Evolutionary conservation across 257 asterid species (phyloP), one percentile per base, ranked within the genome.

Genomic region (Nicotiana obtusifolia): DNA sequence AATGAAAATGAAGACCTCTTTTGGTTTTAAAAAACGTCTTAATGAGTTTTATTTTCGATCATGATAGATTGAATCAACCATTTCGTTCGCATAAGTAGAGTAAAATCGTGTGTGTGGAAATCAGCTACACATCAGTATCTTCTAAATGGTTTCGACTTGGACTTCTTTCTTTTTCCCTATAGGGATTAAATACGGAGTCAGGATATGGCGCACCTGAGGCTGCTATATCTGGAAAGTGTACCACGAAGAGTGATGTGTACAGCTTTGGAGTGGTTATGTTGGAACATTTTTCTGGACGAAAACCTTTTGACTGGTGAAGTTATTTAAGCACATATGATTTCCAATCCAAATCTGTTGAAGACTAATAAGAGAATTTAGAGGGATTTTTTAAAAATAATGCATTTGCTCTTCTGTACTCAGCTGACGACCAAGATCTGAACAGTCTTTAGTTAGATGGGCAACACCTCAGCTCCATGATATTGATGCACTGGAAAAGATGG

Each of bases 391-490:
- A 6, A 8, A 44, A 47, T 41, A 44, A 3, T 33, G 0, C 2
- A 20, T 6, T 16, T 37, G 54, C 7, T 78, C 30, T 80, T 61
- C 78, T 53, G 64, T 49, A 28, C 66, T 16, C 92, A 95, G 98
- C 87, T 83, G 97, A 81, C 92, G 95, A 90, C 82, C 93, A 41
- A 92, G 98, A 87, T 66, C 93, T 3, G 99, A 94, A 85, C 99
- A 96, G 83, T 94, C 94, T 57, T 85, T 96, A 86, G 99, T 96
- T 67, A 92, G 97, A 53, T 96, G 99, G 99, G 98, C 98, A 0
- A 91, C 98, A 7, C 98, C 98, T 35, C 98, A 93, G 88, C 98
- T 96, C 85, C 99, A 96, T 71, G 98, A 96, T 81, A 94, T 96
- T 19, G 99, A 96, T 31, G 97, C 99, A 31, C 88, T 96, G 76